phyloP scores from a whole-genome alignment of 345 rosid species.

The Corchorus capsularis region DNA sequence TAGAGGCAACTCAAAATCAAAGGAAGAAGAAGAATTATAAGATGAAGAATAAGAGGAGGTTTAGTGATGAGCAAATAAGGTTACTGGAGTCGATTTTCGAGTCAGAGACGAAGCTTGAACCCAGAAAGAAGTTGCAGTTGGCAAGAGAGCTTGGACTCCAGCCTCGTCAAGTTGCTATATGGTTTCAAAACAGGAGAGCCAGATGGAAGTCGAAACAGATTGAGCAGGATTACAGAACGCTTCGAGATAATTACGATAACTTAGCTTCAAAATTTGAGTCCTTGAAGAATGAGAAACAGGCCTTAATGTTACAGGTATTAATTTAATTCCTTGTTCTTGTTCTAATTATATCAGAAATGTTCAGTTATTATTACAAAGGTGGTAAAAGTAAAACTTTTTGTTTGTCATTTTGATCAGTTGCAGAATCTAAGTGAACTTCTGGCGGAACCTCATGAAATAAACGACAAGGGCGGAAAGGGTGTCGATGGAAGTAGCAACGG shows the following conservation, averaged over 20 bases:
- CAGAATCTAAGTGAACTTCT: conserved; percentile 47
- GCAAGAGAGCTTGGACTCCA: conserved; percentile 76
- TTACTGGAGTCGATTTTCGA: conserved; percentile 67
- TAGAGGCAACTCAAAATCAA: conserved; percentile 21
- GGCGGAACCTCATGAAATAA: conserved; percentile 29
- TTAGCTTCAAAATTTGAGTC: conserved; percentile 55
- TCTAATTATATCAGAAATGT: neutral
- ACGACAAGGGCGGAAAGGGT: conserved; percentile 25
- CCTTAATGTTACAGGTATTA: conserved; percentile 63
- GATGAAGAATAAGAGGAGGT: conserved; percentile 60
- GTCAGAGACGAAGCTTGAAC: conserved; percentile 74
- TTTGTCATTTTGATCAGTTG: conserved; percentile 40
- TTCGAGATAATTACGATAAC: conserved; percentile 52
- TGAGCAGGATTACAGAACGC: conserved; percentile 57
- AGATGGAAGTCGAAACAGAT: conserved; percentile 82
- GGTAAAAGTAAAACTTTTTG: neutral
- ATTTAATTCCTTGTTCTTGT: neutral
- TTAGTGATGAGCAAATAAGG: conserved; percentile 69
- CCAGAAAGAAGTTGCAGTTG: conserved; percentile 62
- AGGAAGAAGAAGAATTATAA: conserved; percentile 47
- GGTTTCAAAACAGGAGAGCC: conserved; percentile 91
- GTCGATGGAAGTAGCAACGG: conserved; percentile 27
- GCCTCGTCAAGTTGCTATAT: conserved; percentile 87
- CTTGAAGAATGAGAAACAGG: conserved; percentile 61
- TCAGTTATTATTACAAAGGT: neutral